Evolutionary conservation across 2,329 filamentous ascomycete genomes (phyloP), one percentile per base, ranked within the genome.

Genomic region (Rosellinia necatrix): DNA sequence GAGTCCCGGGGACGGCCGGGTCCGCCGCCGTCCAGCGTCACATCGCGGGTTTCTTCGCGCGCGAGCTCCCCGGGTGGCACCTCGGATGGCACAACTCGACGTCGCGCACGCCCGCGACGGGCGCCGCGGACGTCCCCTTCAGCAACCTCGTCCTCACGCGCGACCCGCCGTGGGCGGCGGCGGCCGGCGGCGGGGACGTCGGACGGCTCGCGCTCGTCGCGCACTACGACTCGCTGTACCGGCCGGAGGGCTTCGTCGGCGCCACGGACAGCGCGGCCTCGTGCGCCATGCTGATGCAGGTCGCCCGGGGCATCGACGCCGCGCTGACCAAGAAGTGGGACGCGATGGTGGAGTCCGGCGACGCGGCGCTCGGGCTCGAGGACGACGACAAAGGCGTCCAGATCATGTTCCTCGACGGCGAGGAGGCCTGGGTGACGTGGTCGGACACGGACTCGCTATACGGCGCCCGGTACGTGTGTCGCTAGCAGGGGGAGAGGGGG

Each of bases 181-280:
- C 87, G 1, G 35, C 44, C 2, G 75, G 80, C 5, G 72, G 76
- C 0, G 93, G 92, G 1, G 87, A 97, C 64, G 86, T 94, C 2
- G 87, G 88, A 37, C 79, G 92, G 44, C 76, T 97, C 68, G 93
- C 91, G 12, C 80, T 99, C 51, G 94, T 93, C 6, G 94, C 94
- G 35, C 94, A 99, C 71, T 97, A 96, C 71, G 94, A 99, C 68
- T 92, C 87, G 70, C 89, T 96, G 74, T 81, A 89, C 55, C 79
- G 78, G 22, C 93, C 92, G 0, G 76, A 86, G 58, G 93, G 92
- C 1, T 99, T 99, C 71, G 89, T 99, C 56, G 94, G 94, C 0
- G 94, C 93, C 0, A 96, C 86, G 12, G 94, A 99, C 70, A 96
- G 91, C 66, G 94, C 94, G 1, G 94, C 90, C 15, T 92, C 94